These are phyloP conservation scores for Ascodesmis nigricans DNA, from an alignment of 495 filamentous ascomycete genomes.

Conservation along the genomic window DNA sequence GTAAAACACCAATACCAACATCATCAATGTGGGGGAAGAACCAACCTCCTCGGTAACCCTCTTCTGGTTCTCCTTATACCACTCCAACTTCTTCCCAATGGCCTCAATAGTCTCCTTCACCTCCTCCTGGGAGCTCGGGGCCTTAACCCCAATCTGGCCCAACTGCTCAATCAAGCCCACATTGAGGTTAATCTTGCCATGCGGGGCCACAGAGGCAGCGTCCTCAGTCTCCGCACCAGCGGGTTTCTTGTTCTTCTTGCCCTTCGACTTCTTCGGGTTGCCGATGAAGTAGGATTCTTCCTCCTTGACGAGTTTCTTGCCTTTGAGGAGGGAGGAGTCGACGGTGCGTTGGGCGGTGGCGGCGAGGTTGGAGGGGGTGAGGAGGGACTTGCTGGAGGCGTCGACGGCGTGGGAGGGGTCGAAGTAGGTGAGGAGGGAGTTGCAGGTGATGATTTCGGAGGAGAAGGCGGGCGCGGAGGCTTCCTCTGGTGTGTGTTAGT, in stretches of 20 bases:
- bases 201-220: slow-evolving; percentile 26
- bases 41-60: slow-evolving; percentile 77
- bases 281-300: slow-evolving; percentile 78
- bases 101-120: slow-evolving; percentile 61
- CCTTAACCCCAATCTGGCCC: slow-evolving; percentile 55
- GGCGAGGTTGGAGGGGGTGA: slow-evolving; percentile 42
- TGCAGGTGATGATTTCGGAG: slow-evolving; percentile 71
- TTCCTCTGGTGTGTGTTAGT: slow-evolving; percentile 53
- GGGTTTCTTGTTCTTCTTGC: slow-evolving; percentile 36
- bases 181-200: slow-evolving; percentile 61
- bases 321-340: slow-evolving; percentile 44
- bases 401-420: slow-evolving; percentile 58
- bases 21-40: slow-evolving; percentile 9
- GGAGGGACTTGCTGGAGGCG: slow-evolving; percentile 40
- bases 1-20: neutral
- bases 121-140: slow-evolving; percentile 64
- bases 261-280: slow-evolving; percentile 76
- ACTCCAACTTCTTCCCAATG: slow-evolving; percentile 71
- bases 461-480: slow-evolving; percentile 72
- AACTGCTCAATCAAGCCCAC: slow-evolving; percentile 82
- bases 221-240: slow-evolving; percentile 22
- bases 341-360: slow-evolving; percentile 64
- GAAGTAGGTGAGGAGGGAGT: slow-evolving; percentile 71
- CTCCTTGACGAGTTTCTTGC: slow-evolving; percentile 55
- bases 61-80: slow-evolving; percentile 82